Percentiles rank a stretch among this genome's conserved stretches.
Conservation (phyloP, 2,329 filamentous ascomycete species). For the Aspergillus hiratsukae region DNA sequence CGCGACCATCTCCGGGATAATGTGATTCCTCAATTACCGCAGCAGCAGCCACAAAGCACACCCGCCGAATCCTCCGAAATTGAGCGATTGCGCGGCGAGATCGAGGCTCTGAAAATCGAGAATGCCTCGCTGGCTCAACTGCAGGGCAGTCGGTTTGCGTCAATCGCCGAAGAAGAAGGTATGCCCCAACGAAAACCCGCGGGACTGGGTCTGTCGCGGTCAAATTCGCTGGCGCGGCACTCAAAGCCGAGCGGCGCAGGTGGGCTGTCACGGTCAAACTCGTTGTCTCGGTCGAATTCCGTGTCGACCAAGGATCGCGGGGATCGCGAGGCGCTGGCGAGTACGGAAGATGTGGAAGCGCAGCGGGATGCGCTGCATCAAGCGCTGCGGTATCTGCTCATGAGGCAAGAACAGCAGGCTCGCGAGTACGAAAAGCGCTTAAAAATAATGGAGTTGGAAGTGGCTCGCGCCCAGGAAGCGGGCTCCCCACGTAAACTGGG, state of each 20-base stretch:
- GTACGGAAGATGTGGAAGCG: conserved; percentile 85
- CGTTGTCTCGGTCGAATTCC: conserved; percentile 57
- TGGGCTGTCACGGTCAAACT: conserved; percentile 40
- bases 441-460: conserved; percentile 68
- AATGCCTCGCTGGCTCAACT: conserved; percentile 46
- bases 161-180: conserved; percentile 57
- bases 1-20: conserved; percentile 80
- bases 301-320: conserved; percentile 52
- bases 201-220: conserved; percentile 55
- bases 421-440: conserved; percentile 80
- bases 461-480: conserved; percentile 63
- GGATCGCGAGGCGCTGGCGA: conserved; percentile 65
- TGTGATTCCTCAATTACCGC: conserved; percentile 71
- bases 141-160: conserved; percentile 49
- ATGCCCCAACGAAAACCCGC: conserved; percentile 42
- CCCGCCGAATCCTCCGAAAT: conserved; percentile 43
- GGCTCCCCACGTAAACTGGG: conserved; percentile 68
- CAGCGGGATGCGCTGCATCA: conserved; percentile 89
- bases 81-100: conserved; percentile 79
- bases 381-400: conserved; percentile 77
- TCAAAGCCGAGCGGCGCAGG: conserved; percentile 36
- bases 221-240: conserved; percentile 62
- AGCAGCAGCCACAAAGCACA: conserved; percentile 50
- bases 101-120: conserved; percentile 59
- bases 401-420: conserved; percentile 79